A percentile compares a stretch with the other conserved stretches of the same genome.
These are phyloP conservation scores for Davidsoniella eucalypti DNA, from an alignment of 2,329 filamentous ascomycete genomes.

Conservation along the genomic window DNA sequence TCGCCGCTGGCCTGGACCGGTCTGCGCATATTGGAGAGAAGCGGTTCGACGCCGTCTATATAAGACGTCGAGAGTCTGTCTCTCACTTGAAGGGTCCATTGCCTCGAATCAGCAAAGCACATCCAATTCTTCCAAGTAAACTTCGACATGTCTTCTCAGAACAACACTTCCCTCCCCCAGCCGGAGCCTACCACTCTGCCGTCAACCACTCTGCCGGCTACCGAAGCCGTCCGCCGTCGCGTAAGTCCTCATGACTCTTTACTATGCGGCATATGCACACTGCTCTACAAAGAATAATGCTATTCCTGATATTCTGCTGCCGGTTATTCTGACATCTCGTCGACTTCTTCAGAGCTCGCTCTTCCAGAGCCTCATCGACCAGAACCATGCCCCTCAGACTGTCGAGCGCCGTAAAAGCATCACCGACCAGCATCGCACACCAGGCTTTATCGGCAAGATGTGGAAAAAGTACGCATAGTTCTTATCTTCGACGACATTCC, in stretches of 20 bases:
- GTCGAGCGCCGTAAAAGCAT: slow-evolving; percentile 36
- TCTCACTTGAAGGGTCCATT: too few relatives aligned
- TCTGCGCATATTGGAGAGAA: too few relatives aligned
- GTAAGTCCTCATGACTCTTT: not conserved
- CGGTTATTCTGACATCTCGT: not conserved
- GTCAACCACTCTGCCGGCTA: not conserved
- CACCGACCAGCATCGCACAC: slow-evolving; percentile 32
- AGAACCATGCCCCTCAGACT: slow-evolving; percentile 31
- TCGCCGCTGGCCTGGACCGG: too few relatives aligned
- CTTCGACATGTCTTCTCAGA: not conserved
- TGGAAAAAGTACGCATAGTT: slow-evolving; percentile 35
- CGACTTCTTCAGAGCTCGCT: slow-evolving; percentile 6
- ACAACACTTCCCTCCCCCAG: not conserved
- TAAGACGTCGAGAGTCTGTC: too few relatives aligned
- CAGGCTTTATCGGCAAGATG: slow-evolving; percentile 36
- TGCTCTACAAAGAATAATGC: too few relatives aligned
- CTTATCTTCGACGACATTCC: not conserved
- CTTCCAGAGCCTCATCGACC: slow-evolving; percentile 34
- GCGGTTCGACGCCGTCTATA: too few relatives aligned
- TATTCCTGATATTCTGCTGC: too few relatives aligned
- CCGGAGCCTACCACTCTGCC: not conserved
- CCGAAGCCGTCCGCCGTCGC: not conserved
- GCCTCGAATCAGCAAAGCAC: too few relatives aligned
- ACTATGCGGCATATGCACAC: not conserved
- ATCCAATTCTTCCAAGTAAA: too few relatives aligned